A percentile compares a stretch with the other conserved stretches of the same genome.
Conservation (phyloP, 768 basidiomycete species). For the Boletus sp. region DNA sequence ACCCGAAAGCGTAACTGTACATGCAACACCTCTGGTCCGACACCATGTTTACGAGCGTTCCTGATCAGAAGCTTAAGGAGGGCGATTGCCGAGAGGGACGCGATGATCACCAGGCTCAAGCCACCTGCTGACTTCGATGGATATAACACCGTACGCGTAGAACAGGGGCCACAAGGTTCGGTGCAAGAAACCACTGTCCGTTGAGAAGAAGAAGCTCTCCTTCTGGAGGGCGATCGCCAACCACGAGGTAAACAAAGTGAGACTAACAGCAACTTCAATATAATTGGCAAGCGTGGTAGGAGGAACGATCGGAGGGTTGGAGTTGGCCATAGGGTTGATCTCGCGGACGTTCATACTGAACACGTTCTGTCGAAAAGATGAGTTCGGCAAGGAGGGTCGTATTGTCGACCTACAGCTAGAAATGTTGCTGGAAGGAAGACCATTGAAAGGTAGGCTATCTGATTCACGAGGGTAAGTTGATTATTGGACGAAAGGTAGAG, state of each 20-base stretch:
- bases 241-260: slow-evolving; percentile 55
- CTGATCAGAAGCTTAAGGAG: background rate
- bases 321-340: slow-evolving; percentile 17
- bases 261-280: slow-evolving; percentile 36
- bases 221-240: slow-evolving; percentile 51
- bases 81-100: background rate
- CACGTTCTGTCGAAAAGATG: slow-evolving; percentile 28
- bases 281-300: slow-evolving; percentile 36
- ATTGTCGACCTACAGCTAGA: slow-evolving; percentile 21
- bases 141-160: slow-evolving; percentile 6
- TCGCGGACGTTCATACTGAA: slow-evolving; percentile 30
- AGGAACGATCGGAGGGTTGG: background rate
- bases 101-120: background rate
- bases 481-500: background rate
- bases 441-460: slow-evolving; percentile 56
- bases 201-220: slow-evolving; percentile 11
- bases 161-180: slow-evolving; percentile 26
- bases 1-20: background rate
- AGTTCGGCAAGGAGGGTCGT: background rate
- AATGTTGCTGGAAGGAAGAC: slow-evolving; percentile 55
- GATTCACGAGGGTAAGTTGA: slow-evolving; percentile 13
- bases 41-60: background rate
- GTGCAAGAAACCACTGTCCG: slow-evolving; percentile 3
- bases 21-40: background rate
- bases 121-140: background rate